Percentiles rank a stretch among this genome's conserved stretches.
phyloP scores from a whole-genome alignment of 495 filamentous ascomycete species.

The Margaritispora aquatica region DNA sequence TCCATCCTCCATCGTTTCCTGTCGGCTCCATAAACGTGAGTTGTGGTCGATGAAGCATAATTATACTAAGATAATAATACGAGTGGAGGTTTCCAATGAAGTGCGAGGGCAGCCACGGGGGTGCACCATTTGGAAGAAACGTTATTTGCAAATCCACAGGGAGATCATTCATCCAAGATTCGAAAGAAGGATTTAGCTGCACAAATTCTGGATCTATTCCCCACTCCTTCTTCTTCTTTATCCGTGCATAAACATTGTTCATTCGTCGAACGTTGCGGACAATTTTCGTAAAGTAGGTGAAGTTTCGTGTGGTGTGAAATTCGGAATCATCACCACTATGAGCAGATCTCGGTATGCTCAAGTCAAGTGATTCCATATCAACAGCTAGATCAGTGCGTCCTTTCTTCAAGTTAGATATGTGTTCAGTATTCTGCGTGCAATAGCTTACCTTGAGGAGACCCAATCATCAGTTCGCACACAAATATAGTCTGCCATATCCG shows the following conservation, averaged over 20 bases:
- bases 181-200: slow-evolving; percentile 66
- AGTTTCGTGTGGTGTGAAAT: slow-evolving; percentile 71
- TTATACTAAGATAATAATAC: slow-evolving; percentile 82
- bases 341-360: slow-evolving; percentile 55
- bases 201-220: slow-evolving; percentile 79
- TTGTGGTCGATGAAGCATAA: slow-evolving; percentile 87
- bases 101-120: slow-evolving; percentile 82
- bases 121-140: slow-evolving; percentile 71
- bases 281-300: slow-evolving; percentile 69
- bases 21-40: slow-evolving; percentile 70
- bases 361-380: slow-evolving; percentile 69
- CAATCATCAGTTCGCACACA: slow-evolving; percentile 86
- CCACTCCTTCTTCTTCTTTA: slow-evolving; percentile 83
- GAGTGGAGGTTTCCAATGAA: slow-evolving; percentile 90
- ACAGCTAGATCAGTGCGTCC: slow-evolving; percentile 80
- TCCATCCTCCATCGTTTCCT: slow-evolving; percentile 72
- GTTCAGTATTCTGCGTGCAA: slow-evolving; percentile 7
- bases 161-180: slow-evolving; percentile 68
- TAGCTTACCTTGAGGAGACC: slow-evolving; percentile 70
- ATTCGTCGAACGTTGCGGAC: slow-evolving; percentile 75
- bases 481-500: slow-evolving; percentile 90
- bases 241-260: slow-evolving; percentile 64
- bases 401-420: slow-evolving; percentile 35
- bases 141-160: slow-evolving; percentile 73
- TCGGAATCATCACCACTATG: slow-evolving; percentile 72